These are phyloP conservation scores for Rhizopogon vinicolor DNA, from an alignment of 768 basidiomycete species.

Conservation along the genomic window DNA sequence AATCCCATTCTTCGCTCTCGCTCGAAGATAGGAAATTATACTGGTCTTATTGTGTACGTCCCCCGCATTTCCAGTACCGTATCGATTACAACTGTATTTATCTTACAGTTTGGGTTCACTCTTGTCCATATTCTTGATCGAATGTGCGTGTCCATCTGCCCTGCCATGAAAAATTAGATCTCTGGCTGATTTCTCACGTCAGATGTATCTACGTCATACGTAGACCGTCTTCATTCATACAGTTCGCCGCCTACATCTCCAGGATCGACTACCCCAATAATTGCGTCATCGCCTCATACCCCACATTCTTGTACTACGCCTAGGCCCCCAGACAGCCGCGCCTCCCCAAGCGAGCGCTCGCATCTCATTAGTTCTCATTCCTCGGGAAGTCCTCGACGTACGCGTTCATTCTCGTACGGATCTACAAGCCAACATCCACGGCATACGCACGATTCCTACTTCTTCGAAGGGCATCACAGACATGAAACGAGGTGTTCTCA, in stretches of 20 bases:
- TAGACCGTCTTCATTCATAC: slow-evolving; percentile 63
- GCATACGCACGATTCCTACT: slow-evolving; percentile 4
- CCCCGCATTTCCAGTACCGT: background rate
- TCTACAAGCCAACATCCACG: background rate
- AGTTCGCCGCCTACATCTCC: slow-evolving; percentile 46
- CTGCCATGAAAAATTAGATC: background rate
- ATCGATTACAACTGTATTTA: background rate
- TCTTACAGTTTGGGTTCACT: slow-evolving; percentile 53
- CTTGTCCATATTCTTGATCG: slow-evolving; percentile 69
- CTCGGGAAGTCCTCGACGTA: background rate
- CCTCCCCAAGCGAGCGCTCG: slow-evolving; percentile 10
- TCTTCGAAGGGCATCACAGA: slow-evolving; percentile 33
- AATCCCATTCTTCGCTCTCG: slow-evolving; percentile 38
- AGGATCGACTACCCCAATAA: slow-evolving; percentile 22
- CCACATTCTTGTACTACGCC: slow-evolving; percentile 2
- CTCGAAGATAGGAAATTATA: slow-evolving; percentile 53
- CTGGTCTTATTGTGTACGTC: slow-evolving; percentile 72
- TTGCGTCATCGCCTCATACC: slow-evolving; percentile 11
- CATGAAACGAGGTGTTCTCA: slow-evolving; percentile 26
- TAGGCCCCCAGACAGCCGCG: background rate
- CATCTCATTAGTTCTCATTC: slow-evolving; percentile 12
- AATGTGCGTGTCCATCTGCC: slow-evolving; percentile 51
- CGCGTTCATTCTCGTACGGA: slow-evolving; percentile 14
- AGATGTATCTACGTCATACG: slow-evolving; percentile 76
- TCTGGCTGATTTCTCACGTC: background rate